These are phyloP conservation scores for Tuber indicum DNA, from an alignment of 495 filamentous ascomycete genomes.

Conservation along the genomic window DNA sequence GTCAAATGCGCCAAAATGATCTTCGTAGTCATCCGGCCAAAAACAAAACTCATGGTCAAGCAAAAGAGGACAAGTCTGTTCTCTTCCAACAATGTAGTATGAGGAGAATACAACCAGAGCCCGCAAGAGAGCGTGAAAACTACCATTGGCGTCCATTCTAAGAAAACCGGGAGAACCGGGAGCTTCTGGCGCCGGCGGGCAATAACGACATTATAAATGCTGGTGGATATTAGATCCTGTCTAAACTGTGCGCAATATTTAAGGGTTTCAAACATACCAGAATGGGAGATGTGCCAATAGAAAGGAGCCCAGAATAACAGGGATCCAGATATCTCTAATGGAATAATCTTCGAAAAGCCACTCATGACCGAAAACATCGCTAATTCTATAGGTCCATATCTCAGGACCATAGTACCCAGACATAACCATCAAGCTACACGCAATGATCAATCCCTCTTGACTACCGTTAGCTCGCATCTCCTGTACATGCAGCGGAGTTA, in stretches of 20 bases:
- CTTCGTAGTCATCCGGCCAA: conserved; percentile 99
- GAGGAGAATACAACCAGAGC: conserved; percentile 80
- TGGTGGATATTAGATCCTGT: background rate
- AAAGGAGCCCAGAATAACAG: conserved; percentile 63
- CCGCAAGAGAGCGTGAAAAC: conserved; percentile 66
- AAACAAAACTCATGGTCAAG: conserved; percentile 88
- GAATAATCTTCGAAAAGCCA: conserved; percentile 55
- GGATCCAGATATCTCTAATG: conserved; percentile 81
- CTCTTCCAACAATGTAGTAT: conserved; percentile 68
- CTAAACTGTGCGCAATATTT: background rate
- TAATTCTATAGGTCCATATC: conserved; percentile 74
- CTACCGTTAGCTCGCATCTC: conserved; percentile 7
- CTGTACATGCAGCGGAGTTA: background rate
- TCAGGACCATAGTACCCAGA: conserved; percentile 82
- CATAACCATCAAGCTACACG: conserved; percentile 72
- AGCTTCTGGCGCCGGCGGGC: conserved; percentile 66
- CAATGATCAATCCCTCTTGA: conserved; percentile 78
- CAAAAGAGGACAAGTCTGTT: conserved; percentile 91
- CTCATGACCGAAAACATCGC: conserved; percentile 55
- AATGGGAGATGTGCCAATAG: conserved; percentile 75
- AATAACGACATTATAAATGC: conserved; percentile 67
- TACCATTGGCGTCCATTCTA: conserved; percentile 89
- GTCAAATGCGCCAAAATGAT: conserved; percentile 96
- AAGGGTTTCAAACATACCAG: conserved; percentile 38
- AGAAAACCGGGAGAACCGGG: conserved; percentile 75